Conservation (phyloP, 768 basidiomycete genomes). For the Lactifluus pinguis region DNA sequence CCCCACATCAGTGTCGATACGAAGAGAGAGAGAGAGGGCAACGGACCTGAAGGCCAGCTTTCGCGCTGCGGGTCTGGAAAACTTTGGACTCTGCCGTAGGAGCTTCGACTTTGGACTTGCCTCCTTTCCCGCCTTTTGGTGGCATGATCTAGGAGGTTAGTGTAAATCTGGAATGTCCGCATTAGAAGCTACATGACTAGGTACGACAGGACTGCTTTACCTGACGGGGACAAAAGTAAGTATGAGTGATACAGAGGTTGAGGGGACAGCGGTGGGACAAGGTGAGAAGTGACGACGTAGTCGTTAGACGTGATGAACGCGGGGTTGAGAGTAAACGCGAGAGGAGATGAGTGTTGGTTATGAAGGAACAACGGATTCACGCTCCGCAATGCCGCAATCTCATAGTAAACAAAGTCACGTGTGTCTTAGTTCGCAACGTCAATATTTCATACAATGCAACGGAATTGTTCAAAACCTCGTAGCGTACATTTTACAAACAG, state of each 20-base stretch:
- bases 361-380: slow-evolving; percentile 9
- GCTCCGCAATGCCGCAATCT: slow-evolving; percentile 11
- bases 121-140: slow-evolving; percentile 13
- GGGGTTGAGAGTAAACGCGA: background rate
- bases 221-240: background rate
- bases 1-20: too few species aligned
- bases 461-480: too few species aligned
- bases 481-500: background rate
- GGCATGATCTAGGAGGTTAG: background rate
- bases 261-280: background rate
- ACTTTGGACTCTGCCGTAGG: slow-evolving; percentile 2
- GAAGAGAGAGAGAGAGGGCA: background rate
- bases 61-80: slow-evolving; percentile 19
- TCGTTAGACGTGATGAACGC: background rate
- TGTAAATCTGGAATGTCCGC: background rate
- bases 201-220: background rate
- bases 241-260: background rate
- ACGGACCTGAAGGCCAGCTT: slow-evolving; percentile 14
- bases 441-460: too few species aligned
- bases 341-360: slow-evolving; percentile 1
- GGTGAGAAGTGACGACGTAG: background rate
- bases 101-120: slow-evolving; percentile 15
- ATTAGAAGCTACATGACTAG: background rate
- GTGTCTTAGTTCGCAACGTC: background rate
- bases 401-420: slow-evolving; percentile 19